Evolutionary conservation across 202 grass and related monocot genomes (phyloP), one percentile per base, ranked within the genome.

Genomic region (Zizania palustris): DNA sequence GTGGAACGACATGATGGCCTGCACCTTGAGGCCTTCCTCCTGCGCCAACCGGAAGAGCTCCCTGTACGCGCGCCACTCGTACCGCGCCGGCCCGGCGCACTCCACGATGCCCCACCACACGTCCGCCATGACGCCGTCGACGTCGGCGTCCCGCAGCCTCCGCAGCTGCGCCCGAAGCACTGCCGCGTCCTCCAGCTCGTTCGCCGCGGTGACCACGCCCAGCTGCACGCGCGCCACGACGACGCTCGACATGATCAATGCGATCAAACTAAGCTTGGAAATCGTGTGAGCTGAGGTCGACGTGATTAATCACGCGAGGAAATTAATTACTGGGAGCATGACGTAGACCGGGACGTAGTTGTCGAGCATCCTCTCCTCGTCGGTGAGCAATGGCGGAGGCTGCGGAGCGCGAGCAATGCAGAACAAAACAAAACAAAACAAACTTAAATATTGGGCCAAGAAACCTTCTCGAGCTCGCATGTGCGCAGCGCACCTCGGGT

Each of bases 1-100:
- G 82, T 97, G 93, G 85, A 93, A 97, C 3, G 91, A 97, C 93
- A 97, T 92, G 68, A 93, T 93, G 60, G 82, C 86, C 80, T 93
- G 88, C 86, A 97, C 21, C 75, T 84, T 90, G 0, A 93, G 84
- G 8, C 82, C 88, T 79, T 93, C 79, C 46, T 70, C 91, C 60
- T 77, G 69, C 22, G 85, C 83, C 82, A 86, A 10, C 15, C 51
- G 1, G 74, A 93, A 90, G 59, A 92, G 45, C 75, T 97, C 75
- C 79, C 82, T 73, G 83, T 97, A 97, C 36, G 88, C 88, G 35
- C 75, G 70, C 91, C 91, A 97, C 35, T 93, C 79, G 50, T 97
- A 97, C 21, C 14, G 16, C 42, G 3, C 70, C 6, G 82, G 80
- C 15, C 67, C 82, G 33, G 76, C 69, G 21, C 40, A 72, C 76